Evolutionary conservation across 1,139 yeast genomes (phyloP).

Genomic region (Starmera stellimalicola): DNA sequence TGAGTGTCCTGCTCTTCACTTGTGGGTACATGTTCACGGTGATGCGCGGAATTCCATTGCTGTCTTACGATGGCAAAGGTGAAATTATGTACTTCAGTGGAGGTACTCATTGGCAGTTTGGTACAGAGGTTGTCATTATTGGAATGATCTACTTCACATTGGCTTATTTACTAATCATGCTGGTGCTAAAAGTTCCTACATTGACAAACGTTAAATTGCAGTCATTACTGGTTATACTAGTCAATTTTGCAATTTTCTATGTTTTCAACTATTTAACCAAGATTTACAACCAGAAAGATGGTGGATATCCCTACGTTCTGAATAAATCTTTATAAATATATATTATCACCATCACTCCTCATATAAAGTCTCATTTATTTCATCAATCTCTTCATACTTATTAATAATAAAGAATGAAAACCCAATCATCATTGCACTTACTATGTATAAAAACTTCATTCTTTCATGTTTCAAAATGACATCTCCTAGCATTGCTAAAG

Average conservation of each 20-base stretch:
- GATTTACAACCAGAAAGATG: conserved; percentile 28
- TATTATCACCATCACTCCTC: neutral
- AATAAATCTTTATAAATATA: conserved; percentile 7
- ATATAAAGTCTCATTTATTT: conserved; percentile 8
- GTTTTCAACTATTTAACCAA: conserved; percentile 22
- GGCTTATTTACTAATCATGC: conserved; percentile 28
- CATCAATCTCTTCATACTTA: conserved; percentile 60
- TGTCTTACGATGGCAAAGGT: conserved; percentile 40
- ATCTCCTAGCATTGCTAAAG: conserved; percentile 91
- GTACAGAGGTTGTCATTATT: conserved; percentile 49
- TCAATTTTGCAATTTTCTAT: conserved; percentile 22
- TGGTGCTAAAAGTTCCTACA: conserved; percentile 25
- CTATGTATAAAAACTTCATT: conserved; percentile 51
- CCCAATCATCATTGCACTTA: conserved; percentile 77
- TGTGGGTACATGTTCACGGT: conserved; percentile 60
- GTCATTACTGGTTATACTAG: conserved; percentile 13
- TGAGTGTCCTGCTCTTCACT: conserved; percentile 33
- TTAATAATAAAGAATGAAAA: conserved; percentile 79
- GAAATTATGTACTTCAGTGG: conserved; percentile 49
- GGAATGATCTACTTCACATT: conserved; percentile 38
- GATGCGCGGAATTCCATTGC: conserved; percentile 50
- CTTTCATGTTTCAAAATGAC: conserved; percentile 58
- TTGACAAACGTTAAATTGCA: conserved; percentile 10
- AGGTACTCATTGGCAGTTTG: conserved; percentile 59
- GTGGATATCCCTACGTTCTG: conserved; percentile 26